Conservation (phyloP, 2,329 filamentous ascomycete species). For the Scytalidium lignicola region DNA sequence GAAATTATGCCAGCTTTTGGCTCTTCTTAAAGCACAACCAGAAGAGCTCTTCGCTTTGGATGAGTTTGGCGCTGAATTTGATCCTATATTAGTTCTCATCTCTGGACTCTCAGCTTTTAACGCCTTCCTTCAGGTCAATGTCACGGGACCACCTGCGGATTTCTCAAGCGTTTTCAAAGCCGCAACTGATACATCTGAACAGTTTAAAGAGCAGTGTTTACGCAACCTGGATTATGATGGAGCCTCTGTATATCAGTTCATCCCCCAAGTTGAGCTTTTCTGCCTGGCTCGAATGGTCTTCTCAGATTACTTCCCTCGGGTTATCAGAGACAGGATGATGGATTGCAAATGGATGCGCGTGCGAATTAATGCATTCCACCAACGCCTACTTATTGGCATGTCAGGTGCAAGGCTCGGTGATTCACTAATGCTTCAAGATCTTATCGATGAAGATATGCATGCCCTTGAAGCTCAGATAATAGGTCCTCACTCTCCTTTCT, state of each 20-base stretch:
- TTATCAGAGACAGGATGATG: constrained; percentile 15
- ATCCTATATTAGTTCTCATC: constrained; percentile 18
- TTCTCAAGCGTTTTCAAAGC: constrained; percentile 37
- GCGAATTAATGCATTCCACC: constrained; percentile 68
- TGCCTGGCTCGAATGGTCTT: constrained; percentile 60
- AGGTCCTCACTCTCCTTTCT: constrained; percentile 31
- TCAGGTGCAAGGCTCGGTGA: constrained; percentile 40
- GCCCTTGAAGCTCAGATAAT: constrained; percentile 40
- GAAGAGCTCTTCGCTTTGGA: constrained; percentile 12
- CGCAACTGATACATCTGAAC: constrained; percentile 4
- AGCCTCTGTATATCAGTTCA: constrained; percentile 77
- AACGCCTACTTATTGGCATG: constrained; percentile 49
- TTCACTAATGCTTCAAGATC: constrained; percentile 52
- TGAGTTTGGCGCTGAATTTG: constrained; percentile 8
- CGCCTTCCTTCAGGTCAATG: constrained; percentile 79
- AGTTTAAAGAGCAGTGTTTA: constrained; percentile 53
- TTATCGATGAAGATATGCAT: constrained; percentile 55
- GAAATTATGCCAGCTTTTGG: constrained; percentile 16
- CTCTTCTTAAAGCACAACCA: constrained; percentile 8
- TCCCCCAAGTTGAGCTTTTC: constrained; percentile 79
- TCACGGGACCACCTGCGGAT: constrained; percentile 76
- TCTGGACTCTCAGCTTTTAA: constrained; percentile 66
- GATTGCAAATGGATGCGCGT: constrained; percentile 45
- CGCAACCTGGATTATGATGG: constrained; percentile 72
- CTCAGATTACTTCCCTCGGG: constrained; percentile 25